These are phyloP conservation scores for Crassisporium funariophilum DNA, from an alignment of 768 basidiomycete species.

Conservation along the genomic window DNA sequence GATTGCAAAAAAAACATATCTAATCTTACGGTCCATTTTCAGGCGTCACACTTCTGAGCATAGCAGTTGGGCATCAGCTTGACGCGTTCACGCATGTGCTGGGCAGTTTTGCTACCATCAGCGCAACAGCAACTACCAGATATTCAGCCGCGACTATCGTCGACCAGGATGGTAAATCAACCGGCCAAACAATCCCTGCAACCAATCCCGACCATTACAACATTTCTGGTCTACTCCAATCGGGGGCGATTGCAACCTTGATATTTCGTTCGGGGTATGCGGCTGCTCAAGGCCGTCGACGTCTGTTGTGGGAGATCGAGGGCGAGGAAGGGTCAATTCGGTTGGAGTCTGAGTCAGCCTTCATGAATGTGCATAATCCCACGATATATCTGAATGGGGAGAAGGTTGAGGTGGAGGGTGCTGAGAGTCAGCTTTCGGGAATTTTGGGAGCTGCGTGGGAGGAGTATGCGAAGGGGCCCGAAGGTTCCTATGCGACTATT, in stretches of 20 bases:
- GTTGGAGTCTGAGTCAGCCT: constrained; percentile 19
- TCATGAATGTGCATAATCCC: constrained; percentile 21
- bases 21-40: background rate
- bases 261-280: constrained; percentile 24
- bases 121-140: constrained; percentile 21
- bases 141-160: constrained; percentile 28
- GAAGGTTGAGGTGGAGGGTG: constrained; percentile 18
- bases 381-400: constrained; percentile 33
- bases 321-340: constrained; percentile 31
- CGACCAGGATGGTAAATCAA: constrained; percentile 24
- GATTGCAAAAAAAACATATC: background rate
- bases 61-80: constrained; percentile 29
- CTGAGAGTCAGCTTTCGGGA: constrained; percentile 4
- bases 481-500: constrained; percentile 10
- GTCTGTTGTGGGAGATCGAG: constrained; percentile 33
- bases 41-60: constrained; percentile 28
- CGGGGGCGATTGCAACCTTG: constrained; percentile 30
- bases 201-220: constrained; percentile 25
- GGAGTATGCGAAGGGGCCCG: constrained; percentile 6
- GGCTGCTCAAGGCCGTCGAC: constrained; percentile 18
- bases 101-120: constrained; percentile 30
- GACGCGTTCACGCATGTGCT: constrained; percentile 28
- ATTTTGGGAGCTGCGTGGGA: constrained; percentile 6
- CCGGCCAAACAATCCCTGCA: constrained; percentile 19
- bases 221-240: constrained; percentile 27